Base-by-base conservation (phyloP, 129 eudicot genomes). In the Ambrosia artemisiifolia region DNA sequence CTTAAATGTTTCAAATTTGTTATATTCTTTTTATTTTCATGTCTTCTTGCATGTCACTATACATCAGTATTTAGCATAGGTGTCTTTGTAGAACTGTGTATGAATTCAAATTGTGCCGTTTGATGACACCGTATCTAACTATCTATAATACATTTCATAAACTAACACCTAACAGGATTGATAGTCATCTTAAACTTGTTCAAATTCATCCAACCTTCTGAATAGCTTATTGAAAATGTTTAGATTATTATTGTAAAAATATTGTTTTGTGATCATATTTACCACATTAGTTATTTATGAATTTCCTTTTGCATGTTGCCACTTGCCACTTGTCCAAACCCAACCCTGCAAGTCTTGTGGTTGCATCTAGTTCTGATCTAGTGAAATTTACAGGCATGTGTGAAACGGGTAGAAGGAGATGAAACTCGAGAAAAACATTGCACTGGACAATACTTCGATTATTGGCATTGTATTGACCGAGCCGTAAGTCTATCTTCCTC, bases 381-480 rank as follows among this genome's bases (percentile, higher is more conserved):
- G 11, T 69, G 40, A 60, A 55, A 65, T 53, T 24, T 50, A 35
- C 69, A 83, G 91, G 91, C 91, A 69, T 88, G 95, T 70, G 75
- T 77, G 48, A 83, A 85, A 61, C 79, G 95, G 73, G 79, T 88
- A 24, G 76, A 85, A 74, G 95, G 84, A 50, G 91, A 88, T 76
- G 81, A 78, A 24, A 74, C 68, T 19, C 88, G 90, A 55, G 76
- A 80, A 33, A 88, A 88, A 60, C 95, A 88, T 66, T 88, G 95
- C 70, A 88, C 95, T 5, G 91, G 95, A 14, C 95, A 85, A 74
- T 88, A 83, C 83, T 85, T 85, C 13, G 91, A 88, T 67, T 88
- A 88, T 59, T 88, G 83, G 88, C 84, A 81, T 42, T 88, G 95
- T 75, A 82, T 85, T 18, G 95, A 88, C 66, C 73, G 67, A 80